phyloP scores from a whole-genome alignment of 176 grass and related monocot genomes.

The Oryza rufipogon region DNA sequence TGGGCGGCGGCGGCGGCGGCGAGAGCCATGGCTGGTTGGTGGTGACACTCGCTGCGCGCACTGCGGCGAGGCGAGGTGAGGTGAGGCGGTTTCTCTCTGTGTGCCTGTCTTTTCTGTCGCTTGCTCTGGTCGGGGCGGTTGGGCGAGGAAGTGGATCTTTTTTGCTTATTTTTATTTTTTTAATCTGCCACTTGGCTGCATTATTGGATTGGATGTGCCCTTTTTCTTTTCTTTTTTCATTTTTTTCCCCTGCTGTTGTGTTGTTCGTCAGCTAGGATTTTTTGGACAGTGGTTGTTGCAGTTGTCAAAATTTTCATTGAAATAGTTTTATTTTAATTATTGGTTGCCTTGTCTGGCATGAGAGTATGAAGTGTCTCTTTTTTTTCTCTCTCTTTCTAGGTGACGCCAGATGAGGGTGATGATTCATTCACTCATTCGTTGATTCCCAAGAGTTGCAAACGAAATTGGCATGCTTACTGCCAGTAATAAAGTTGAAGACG shows the following conservation, averaged over 20 bases:
- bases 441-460: not conserved
- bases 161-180: not conserved
- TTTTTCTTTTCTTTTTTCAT: not conserved
- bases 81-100: not conserved
- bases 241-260: not conserved
- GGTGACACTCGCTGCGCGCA: not conserved
- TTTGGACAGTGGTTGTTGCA: no score
- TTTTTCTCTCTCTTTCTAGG: not conserved
- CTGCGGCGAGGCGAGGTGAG: not conserved
- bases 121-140: not conserved
- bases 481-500: not conserved
- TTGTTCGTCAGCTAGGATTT: not conserved
- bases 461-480: not conserved
- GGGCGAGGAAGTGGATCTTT: no score
- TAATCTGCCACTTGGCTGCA: slow-evolving; percentile 11
- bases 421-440: not conserved
- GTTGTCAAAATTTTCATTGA: not conserved
- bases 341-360: not conserved
- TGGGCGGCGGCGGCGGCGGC: slow-evolving; percentile 33
- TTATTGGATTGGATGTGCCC: not conserved
- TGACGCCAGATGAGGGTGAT: not conserved
- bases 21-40: slow-evolving; percentile 34
- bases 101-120: not conserved
- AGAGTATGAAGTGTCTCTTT: not conserved
- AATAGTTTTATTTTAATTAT: not conserved